Conservation (phyloP, 2,329 filamentous ascomycete genomes). For the Corynespora cassiicola region DNA sequence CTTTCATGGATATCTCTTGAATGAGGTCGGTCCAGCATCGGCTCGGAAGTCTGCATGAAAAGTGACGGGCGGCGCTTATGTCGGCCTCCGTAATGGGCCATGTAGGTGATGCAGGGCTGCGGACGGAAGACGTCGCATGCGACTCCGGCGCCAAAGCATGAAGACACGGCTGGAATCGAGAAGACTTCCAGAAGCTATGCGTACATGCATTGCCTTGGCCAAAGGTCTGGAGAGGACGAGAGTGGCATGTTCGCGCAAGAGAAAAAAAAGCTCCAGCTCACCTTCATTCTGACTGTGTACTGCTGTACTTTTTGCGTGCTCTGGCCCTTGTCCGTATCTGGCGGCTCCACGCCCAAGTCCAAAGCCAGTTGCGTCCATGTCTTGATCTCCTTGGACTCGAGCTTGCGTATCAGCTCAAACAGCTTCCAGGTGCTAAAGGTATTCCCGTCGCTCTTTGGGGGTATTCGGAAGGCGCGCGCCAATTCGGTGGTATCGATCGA, state of each 20-base stretch:
- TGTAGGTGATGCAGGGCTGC: conserved; percentile 5
- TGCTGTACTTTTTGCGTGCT: conserved; percentile 94
- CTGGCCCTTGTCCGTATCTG: conserved; percentile 80
- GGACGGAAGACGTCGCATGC: too few relatives aligned
- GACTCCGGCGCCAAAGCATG: too few relatives aligned
- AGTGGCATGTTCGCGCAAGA: not conserved
- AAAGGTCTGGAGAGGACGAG: not conserved
- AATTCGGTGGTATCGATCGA: conserved; percentile 74
- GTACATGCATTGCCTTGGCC: conserved; percentile 1
- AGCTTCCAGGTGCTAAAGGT: conserved; percentile 79
- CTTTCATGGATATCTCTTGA: too few relatives aligned
- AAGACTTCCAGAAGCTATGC: conserved; percentile 3
- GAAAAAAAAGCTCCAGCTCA: conserved; percentile 45
- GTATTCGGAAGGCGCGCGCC: conserved; percentile 76
- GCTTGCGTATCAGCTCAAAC: conserved; percentile 78
- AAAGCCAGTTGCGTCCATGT: conserved; percentile 91
- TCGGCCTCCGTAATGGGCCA: conserved; percentile 7
- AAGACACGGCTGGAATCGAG: not conserved
- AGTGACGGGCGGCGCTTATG: conserved; percentile 5
- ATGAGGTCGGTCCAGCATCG: too few relatives aligned
- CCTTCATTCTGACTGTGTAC: conserved; percentile 91
- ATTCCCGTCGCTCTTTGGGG: conserved; percentile 87
- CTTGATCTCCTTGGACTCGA: conserved; percentile 84
- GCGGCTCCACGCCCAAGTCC: conserved; percentile 86
- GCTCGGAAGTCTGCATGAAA: too few relatives aligned